Conservation (phyloP, 2,329 filamentous ascomycete species). For the Colletotrichum sp. region DNA sequence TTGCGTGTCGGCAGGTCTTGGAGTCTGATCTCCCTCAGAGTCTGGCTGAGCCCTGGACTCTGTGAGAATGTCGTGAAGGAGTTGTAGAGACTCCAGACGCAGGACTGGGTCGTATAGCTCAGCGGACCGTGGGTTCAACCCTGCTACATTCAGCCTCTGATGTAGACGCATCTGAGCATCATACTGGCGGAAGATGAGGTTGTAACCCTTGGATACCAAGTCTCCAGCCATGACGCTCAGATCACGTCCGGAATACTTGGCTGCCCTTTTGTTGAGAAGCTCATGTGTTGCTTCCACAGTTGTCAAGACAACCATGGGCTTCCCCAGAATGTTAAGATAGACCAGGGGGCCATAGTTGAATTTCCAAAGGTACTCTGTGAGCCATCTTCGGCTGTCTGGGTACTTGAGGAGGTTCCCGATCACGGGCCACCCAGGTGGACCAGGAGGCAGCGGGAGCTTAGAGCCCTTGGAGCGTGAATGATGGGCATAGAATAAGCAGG, state of each 20-base stretch:
- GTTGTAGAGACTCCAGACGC: background rate
- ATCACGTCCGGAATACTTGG: background rate
- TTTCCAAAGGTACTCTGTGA: background rate
- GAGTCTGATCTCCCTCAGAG: background rate
- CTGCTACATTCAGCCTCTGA: background rate
- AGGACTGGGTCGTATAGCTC: background rate
- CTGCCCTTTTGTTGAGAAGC: background rate
- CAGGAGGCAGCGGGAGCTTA: background rate
- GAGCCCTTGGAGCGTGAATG: background rate
- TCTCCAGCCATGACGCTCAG: background rate
- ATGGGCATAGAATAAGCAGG: background rate
- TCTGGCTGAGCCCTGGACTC: background rate
- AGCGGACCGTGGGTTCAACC: background rate
- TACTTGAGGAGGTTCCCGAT: background rate
- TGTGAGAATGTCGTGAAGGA: background rate
- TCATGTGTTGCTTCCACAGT: slow-evolving; percentile 6
- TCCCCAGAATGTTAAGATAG: background rate
- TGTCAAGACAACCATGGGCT: background rate
- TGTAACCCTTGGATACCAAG: background rate
- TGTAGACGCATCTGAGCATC: background rate
- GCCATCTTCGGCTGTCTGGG: background rate
- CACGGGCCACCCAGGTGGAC: background rate
- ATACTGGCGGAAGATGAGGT: slow-evolving; percentile 6
- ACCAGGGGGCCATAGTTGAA: background rate
- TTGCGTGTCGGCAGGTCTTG: background rate